Conservation (phyloP, 78 protist genomes). For the Guillardia theta region DNA sequence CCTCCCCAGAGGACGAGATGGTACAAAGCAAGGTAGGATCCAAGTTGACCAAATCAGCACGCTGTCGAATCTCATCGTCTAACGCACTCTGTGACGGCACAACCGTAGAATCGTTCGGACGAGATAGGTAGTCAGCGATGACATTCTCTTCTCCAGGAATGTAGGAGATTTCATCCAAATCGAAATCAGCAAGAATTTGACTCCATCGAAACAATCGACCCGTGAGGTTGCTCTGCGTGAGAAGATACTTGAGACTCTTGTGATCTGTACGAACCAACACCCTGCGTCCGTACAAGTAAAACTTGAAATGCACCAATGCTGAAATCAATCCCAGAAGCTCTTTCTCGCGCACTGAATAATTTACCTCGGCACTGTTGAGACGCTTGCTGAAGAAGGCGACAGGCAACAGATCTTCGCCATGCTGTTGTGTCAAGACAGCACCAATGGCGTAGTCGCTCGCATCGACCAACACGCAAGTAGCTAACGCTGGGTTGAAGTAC, state of each 20-base stretch:
- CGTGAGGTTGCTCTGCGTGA: background rate
- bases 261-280: constrained; percentile 49
- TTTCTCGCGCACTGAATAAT: constrained; percentile 12
- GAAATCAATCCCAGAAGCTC: constrained; percentile 43
- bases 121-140: background rate
- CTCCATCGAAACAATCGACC: background rate
- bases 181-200: background rate
- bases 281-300: background rate
- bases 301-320: background rate
- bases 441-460: constrained; percentile 49
- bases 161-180: background rate
- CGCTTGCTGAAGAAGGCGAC: constrained; percentile 44
- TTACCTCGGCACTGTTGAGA: constrained; percentile 11
- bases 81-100: too few species aligned
- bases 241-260: background rate
- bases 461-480: background rate
- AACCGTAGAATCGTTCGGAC: too few species aligned
- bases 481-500: background rate
- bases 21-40: too few species aligned
- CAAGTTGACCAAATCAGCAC: too few species aligned
- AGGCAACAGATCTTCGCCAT: background rate
- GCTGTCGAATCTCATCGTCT: too few species aligned
- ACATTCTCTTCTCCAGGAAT: background rate
- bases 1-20: too few species aligned
- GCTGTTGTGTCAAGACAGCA: constrained; percentile 50